Evolutionary conservation across 1,284 basidiomycete species (phyloP).

Genomic region (Athelia psychrophila): DNA sequence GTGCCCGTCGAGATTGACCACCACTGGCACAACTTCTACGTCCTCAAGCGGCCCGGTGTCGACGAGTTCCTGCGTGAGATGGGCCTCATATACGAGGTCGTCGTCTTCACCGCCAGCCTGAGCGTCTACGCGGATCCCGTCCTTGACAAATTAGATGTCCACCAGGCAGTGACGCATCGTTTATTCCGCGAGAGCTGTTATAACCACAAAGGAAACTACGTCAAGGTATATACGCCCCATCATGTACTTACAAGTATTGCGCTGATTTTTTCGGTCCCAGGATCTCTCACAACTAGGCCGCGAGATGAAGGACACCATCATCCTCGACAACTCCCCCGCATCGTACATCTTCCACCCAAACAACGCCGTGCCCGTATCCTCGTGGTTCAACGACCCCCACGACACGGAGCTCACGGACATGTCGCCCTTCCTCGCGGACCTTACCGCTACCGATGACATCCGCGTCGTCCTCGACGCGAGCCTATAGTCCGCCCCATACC

Average conservation of each 20-base stretch:
- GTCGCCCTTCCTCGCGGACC: slow-evolving; percentile 90
- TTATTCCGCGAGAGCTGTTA: slow-evolving; percentile 99
- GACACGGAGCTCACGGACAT: slow-evolving; percentile 97
- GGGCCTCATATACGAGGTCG: slow-evolving; percentile 98
- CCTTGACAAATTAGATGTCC: slow-evolving; percentile 92
- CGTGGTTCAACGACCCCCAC: slow-evolving; percentile 99
- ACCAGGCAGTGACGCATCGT: slow-evolving; percentile 92
- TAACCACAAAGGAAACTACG: slow-evolving; percentile 98
- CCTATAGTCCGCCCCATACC: slow-evolving; percentile 38
- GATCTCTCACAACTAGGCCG: slow-evolving; percentile 96
- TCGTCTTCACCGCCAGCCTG: slow-evolving; percentile 96
- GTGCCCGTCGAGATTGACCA: slow-evolving; percentile 99
- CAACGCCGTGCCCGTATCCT: slow-evolving; percentile 98
- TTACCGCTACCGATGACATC: slow-evolving; percentile 85
- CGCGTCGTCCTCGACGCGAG: slow-evolving; percentile 88
- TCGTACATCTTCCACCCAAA: slow-evolving; percentile 99
- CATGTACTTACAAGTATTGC: too few relatives aligned
- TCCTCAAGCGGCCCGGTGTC: slow-evolving; percentile 97
- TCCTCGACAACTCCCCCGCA: slow-evolving; percentile 98
- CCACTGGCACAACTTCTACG: slow-evolving; percentile 97
- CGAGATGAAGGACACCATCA: slow-evolving; percentile 91
- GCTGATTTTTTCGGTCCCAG: slow-evolving; percentile 37
- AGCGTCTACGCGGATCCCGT: slow-evolving; percentile 99
- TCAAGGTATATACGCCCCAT: slow-evolving; percentile 70
- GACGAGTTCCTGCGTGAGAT: slow-evolving; percentile 96